These are phyloP conservation scores for Salmacisia buchloeana DNA, from an alignment of 1,284 basidiomycete species.

Conservation along the genomic window DNA sequence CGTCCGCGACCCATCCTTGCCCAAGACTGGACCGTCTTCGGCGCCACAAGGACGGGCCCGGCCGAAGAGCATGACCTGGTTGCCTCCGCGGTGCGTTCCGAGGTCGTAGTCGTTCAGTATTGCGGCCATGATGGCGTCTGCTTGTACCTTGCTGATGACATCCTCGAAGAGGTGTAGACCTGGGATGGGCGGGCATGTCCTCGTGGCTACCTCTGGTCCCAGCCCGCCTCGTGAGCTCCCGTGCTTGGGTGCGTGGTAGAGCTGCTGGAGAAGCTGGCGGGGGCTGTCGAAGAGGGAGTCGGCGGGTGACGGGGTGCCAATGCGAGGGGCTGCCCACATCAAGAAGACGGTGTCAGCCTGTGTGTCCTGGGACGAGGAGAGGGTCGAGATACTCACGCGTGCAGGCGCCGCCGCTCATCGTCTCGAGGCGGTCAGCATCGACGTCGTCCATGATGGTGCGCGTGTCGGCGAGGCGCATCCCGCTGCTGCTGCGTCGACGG, in stretches of 20 bases:
- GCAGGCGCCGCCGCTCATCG: background rate
- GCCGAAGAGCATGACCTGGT: slow-evolving; percentile 9
- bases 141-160: background rate
- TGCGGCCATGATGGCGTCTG: background rate
- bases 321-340: background rate
- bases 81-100: background rate
- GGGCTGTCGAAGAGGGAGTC: slow-evolving; percentile 5
- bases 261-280: background rate
- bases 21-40: background rate
- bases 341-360: background rate
- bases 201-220: no score
- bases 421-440: background rate
- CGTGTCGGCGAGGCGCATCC: no score
- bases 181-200: background rate
- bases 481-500: no score
- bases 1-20: background rate
- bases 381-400: background rate
- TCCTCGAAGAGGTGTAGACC: background rate
- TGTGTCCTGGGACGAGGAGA: background rate
- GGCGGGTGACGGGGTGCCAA: background rate
- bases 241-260: no score
- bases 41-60: background rate
- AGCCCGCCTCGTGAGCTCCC: no score
- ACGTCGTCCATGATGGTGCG: no score
- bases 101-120: background rate